A percentile compares a stretch with the other conserved stretches of the same genome.
Evolutionary conservation across 129 eudicot genomes (phyloP).

Genomic region (Lactuca saligna): DNA sequence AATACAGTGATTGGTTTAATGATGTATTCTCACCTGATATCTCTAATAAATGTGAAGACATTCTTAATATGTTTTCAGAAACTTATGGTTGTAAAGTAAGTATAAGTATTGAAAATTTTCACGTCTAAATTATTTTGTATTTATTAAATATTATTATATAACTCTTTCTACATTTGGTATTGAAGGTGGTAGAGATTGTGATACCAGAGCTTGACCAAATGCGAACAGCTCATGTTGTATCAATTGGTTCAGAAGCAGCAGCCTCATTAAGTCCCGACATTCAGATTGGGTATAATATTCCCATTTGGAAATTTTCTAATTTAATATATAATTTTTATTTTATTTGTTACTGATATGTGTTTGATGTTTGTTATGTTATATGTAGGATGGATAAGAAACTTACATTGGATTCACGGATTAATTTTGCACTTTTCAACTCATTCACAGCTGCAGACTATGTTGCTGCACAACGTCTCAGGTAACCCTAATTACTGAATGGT

Average conservation of each 20-base stretch:
- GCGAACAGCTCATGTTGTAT: slow-evolving; percentile 85
- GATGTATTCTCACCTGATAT: slow-evolving; percentile 89
- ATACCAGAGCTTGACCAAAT: slow-evolving; percentile 85
- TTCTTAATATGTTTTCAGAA: slow-evolving; percentile 58
- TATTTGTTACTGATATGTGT: slow-evolving; percentile 18
- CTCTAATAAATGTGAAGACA: slow-evolving; percentile 75
- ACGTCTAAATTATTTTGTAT: neutral
- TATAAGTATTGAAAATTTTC: neutral
- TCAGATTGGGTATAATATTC: slow-evolving; percentile 69
- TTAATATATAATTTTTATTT: neutral
- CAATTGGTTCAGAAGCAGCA: slow-evolving; percentile 86
- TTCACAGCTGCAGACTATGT: slow-evolving; percentile 88
- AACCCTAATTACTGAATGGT: slow-evolving; percentile 17
- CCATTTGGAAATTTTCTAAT: neutral
- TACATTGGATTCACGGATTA: slow-evolving; percentile 74
- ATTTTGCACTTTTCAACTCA: slow-evolving; percentile 74
- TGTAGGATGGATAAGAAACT: slow-evolving; percentile 56
- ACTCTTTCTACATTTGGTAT: slow-evolving; percentile 10
- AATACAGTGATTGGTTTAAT: slow-evolving; percentile 96
- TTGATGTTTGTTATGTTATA: neutral
- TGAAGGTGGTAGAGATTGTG: slow-evolving; percentile 69
- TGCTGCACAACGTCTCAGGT: slow-evolving; percentile 95
- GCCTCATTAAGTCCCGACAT: slow-evolving; percentile 56
- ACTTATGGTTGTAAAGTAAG: slow-evolving; percentile 76
- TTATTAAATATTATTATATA: slow-evolving; percentile 3